Conservation (phyloP, 768 basidiomycete species). For the Mycena olivaceomarginata region DNA sequence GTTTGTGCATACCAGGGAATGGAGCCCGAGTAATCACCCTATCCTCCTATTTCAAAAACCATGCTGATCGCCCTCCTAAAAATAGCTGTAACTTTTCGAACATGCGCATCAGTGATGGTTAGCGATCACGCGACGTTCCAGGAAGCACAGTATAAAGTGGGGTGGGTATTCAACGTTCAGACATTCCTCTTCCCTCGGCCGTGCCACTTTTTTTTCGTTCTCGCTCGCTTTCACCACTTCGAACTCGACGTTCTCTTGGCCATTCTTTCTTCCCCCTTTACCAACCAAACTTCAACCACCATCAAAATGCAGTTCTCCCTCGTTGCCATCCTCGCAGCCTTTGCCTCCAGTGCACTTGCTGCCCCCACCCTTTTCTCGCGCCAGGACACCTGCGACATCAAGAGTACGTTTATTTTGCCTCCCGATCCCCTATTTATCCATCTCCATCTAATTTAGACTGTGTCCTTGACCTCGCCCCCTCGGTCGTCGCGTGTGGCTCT, state of each 20-base stretch:
- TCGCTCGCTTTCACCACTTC: not conserved
- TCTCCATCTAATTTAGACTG: constrained; percentile 14
- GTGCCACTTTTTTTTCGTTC: constrained; percentile 27
- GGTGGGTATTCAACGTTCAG: not conserved
- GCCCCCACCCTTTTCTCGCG: constrained; percentile 26
- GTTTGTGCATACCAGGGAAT: too few species aligned
- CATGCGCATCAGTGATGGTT: not conserved
- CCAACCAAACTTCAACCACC: not conserved
- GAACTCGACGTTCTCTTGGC: constrained; percentile 31
- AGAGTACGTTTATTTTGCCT: constrained; percentile 18
- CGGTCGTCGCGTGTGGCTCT: constrained; percentile 35
- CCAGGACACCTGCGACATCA: constrained; percentile 26
- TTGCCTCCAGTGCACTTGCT: constrained; percentile 27
- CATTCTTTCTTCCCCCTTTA: constrained; percentile 2
- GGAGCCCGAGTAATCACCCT: too few species aligned
- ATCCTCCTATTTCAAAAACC: too few species aligned
- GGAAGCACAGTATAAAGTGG: not conserved
- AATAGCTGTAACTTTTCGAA: not conserved
- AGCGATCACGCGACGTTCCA: not conserved
- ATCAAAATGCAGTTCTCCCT: constrained; percentile 40
- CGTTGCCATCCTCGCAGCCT: constrained; percentile 33
- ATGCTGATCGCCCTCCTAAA: not conserved
- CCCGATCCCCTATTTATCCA: not conserved
- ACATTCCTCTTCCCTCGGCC: constrained; percentile 24
- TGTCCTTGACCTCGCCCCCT: constrained; percentile 35